A percentile compares a stretch with the other conserved stretches of the same genome.
Conservation (phyloP, 2,329 filamentous ascomycete species). For the Penicillium nordicum region DNA sequence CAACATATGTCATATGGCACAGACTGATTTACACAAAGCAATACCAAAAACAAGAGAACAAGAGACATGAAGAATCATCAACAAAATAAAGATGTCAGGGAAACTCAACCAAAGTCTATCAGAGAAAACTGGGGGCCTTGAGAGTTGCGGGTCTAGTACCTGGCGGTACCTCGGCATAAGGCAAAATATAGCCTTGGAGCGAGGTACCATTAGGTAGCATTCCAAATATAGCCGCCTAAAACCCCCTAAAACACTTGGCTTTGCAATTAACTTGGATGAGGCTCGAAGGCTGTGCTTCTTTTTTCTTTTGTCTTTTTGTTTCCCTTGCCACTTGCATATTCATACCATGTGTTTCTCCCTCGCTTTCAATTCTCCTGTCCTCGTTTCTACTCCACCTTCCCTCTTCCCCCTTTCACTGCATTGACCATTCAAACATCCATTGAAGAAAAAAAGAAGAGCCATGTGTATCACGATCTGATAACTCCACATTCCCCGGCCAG, state of each 20-base stretch:
- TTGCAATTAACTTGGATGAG: conserved; percentile 8
- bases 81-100: neutral
- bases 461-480: conserved; percentile 4
- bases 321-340: neutral
- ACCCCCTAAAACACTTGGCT: conserved; percentile 20
- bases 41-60: too few species aligned
- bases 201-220: conserved; percentile 5
- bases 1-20: neutral
- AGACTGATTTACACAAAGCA: too few species aligned
- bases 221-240: conserved; percentile 6
- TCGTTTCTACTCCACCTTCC: neutral
- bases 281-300: neutral
- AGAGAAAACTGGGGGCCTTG: neutral
- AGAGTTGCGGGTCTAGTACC: neutral
- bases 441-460: neutral
- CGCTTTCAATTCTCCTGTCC: neutral
- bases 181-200: neutral
- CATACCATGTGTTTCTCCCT: conserved; percentile 7
- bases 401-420: neutral
- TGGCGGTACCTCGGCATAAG: neutral
- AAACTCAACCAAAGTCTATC: neutral
- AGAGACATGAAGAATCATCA: too few species aligned
- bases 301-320: neutral
- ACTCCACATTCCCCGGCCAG: neutral
- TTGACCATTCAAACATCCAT: neutral